Conservation (phyloP, 441 rosid genomes). For the Euphorbia celastroides region DNA sequence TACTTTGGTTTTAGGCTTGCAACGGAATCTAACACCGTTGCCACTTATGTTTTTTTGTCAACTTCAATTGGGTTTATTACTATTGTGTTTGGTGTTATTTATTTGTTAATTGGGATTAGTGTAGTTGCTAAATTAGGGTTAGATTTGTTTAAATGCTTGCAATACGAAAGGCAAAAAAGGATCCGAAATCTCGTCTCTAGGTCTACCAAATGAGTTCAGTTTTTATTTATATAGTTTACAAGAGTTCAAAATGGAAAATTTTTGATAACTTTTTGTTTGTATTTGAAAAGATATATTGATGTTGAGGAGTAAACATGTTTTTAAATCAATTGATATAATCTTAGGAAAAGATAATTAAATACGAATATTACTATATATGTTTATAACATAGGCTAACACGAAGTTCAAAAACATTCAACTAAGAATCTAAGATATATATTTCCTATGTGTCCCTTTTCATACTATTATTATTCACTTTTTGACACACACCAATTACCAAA, state of each 20-base stretch:
- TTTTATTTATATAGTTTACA: too few relatives aligned
- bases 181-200: background rate
- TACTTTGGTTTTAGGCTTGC: background rate
- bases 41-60: background rate
- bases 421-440: too few relatives aligned
- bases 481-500: too few relatives aligned
- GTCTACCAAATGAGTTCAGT: background rate
- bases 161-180: background rate
- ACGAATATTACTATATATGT: too few relatives aligned
- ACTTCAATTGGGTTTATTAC: background rate
- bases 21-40: background rate
- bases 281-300: background rate
- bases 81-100: background rate
- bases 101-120: background rate
- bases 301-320: background rate
- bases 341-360: too few relatives aligned
- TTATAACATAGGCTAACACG: too few relatives aligned
- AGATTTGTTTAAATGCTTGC: background rate
- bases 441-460: too few relatives aligned
- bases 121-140: background rate
- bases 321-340: too few relatives aligned
- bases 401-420: too few relatives aligned
- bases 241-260: background rate
- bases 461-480: too few relatives aligned
- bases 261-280: background rate